Evolutionary conservation across 1,139 yeast genomes (phyloP), one percentile per base, ranked within the genome.

Genomic region (Candida sp.): DNA sequence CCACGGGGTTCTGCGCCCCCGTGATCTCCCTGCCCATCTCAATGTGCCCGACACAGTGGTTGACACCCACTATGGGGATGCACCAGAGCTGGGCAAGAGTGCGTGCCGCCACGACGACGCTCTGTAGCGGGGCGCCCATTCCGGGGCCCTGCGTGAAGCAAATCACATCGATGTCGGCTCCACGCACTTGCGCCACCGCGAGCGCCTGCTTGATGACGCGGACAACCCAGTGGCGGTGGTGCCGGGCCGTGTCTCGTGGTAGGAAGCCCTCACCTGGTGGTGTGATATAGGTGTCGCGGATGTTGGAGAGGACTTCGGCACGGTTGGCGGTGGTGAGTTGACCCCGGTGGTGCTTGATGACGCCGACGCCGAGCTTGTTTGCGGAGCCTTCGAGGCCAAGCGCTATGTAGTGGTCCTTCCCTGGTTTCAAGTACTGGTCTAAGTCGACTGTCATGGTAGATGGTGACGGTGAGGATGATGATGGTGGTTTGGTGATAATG

Each of bases 11-110:
- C 27, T 80, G 80, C 0, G 99, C 98, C 4, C 96, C 96, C 0
- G 99, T 94, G 62, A 94, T 93, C 64, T 94, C 99, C 56, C 99
- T 75, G 3, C 99, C 99, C 99, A 94, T 94, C 66, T 96, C 99
- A 53, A 94, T 94, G 68, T 94, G 99, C 0, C 99, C 99, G 27
- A 94, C 85, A 70, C 99, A 94, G 68, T 94, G 99, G 62, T 94
- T 96, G 1, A 96, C 99, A 0, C 98, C 99, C 4, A 94, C 88
- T 37, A 94, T 68, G 0, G 99, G 99, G 31, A 89, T 74, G 5
- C 81, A 65, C 96, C 97, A 92, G 62, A 94, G 66, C 58, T 88
- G 85, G 22, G 94, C 77, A 44, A 93, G 72, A 0, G 98, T 86
- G 62, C 99, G 77, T 2, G 99, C 99, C 0, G 96, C 96, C 43